Percentiles rank a stretch among this genome's conserved stretches.
phyloP scores from a whole-genome alignment of 345 rosid species.

The Populus deltoides region DNA sequence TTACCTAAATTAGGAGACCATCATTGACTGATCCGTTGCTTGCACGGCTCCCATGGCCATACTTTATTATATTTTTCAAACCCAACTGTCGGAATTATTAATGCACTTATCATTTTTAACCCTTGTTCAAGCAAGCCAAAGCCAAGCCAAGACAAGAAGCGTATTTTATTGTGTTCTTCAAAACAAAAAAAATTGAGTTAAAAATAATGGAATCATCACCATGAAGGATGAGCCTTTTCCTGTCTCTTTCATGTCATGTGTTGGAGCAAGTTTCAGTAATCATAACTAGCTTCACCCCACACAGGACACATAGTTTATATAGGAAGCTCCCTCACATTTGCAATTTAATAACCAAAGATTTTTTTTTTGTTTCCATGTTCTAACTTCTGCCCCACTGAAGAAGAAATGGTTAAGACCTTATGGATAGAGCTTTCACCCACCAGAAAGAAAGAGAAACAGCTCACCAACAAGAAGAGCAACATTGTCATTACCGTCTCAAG shows the following conservation, averaged over 20 bases:
- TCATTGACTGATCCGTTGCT: conserved; percentile 41
- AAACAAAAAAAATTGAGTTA: not conserved
- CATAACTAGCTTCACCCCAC: conserved; percentile 21
- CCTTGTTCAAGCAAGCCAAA: conserved; percentile 27
- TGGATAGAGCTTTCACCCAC: conserved; percentile 49
- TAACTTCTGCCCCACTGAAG: conserved; percentile 24
- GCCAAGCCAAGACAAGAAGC: conserved; percentile 14
- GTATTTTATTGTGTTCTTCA: conserved; percentile 4
- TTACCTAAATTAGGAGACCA: conserved; percentile 11
- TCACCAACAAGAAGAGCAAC: conserved; percentile 18
- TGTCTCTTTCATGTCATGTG: conserved; percentile 36
- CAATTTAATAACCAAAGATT: not conserved
- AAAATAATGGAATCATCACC: not conserved
- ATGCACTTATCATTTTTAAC: conserved; percentile 13
- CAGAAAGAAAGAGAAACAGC: conserved; percentile 40
- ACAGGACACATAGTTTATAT: not conserved
- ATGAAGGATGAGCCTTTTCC: conserved; percentile 20
- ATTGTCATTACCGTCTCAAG: conserved; percentile 26
- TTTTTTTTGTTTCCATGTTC: not conserved
- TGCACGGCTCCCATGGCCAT: conserved; percentile 46
- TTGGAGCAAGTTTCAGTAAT: conserved; percentile 42
- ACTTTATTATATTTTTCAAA: conserved; percentile 13
- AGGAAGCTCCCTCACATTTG: not conserved
- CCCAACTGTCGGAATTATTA: not conserved
- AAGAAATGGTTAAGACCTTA: conserved; percentile 40